Conservation (phyloP, 768 basidiomycete species). For the Cystofilobasidium ferigula region DNA sequence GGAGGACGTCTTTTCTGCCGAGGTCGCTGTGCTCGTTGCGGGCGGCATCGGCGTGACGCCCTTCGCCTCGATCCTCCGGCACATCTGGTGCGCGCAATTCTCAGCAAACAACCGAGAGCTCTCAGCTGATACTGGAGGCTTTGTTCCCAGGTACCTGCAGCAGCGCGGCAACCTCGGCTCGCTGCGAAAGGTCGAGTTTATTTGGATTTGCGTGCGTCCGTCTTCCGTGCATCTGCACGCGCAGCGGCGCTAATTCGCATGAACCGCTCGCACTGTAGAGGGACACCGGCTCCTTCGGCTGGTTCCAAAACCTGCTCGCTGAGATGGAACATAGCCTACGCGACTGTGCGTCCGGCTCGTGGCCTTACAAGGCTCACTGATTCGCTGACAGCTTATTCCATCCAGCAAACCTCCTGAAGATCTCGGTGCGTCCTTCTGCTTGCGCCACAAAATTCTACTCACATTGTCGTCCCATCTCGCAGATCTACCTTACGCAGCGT, state of each 20-base stretch:
- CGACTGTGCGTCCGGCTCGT: constrained; percentile 54
- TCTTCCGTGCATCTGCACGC: not conserved
- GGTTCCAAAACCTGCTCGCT: constrained; percentile 83
- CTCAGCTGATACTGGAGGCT: too few species aligned
- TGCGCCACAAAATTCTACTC: not conserved
- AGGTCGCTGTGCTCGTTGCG: constrained; percentile 83
- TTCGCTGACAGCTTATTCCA: not conserved
- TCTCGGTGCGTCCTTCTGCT: constrained; percentile 38
- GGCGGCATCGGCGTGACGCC: constrained; percentile 95
- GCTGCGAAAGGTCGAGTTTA: constrained; percentile 81
- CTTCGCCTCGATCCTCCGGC: constrained; percentile 86
- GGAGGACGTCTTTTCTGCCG: constrained; percentile 73
- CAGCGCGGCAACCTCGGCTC: constrained; percentile 62
- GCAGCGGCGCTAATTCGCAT: not conserved
- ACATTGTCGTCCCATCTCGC: not conserved
- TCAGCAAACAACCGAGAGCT: too few species aligned
- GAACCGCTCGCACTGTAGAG: constrained; percentile 53
- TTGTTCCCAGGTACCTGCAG: constrained; percentile 67
- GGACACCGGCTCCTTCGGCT: constrained; percentile 92
- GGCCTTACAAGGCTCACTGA: constrained; percentile 24
- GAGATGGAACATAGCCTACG: constrained; percentile 80
- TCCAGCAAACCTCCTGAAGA: constrained; percentile 80
- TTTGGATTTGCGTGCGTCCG: constrained; percentile 49
- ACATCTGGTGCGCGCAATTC: constrained; percentile 70
- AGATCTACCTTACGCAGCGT: constrained; percentile 73